A percentile compares a stretch with the other conserved stretches of the same genome.
These are phyloP conservation scores for Blastobotrys petasosporus DNA, from an alignment of 1,139 yeast species.

Conservation along the genomic window DNA sequence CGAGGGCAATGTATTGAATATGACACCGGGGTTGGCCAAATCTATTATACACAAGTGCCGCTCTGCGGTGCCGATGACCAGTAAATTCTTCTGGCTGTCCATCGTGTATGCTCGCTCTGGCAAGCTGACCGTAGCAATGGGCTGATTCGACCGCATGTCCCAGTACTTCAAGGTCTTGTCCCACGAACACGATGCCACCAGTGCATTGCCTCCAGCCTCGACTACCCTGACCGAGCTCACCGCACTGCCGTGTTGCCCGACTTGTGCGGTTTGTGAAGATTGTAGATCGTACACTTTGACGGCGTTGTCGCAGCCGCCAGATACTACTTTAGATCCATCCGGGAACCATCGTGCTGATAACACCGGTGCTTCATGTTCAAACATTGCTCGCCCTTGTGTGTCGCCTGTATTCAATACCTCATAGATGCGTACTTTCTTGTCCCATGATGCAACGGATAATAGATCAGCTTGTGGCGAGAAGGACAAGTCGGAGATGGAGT, in stretches of 20 bases:
- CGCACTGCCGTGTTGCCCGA: conserved; percentile 82
- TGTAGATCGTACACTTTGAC: conserved; percentile 80
- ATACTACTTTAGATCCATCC: conserved; percentile 82
- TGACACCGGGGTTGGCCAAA: conserved; percentile 68
- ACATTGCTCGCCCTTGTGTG: conserved; percentile 82
- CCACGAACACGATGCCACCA: conserved; percentile 93
- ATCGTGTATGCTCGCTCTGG: conserved; percentile 90
- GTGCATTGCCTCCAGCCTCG: conserved; percentile 62
- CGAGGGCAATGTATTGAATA: conserved; percentile 68
- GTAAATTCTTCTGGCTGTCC: conserved; percentile 74
- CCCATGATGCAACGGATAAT: conserved; percentile 86
- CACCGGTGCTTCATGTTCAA: conserved; percentile 87
- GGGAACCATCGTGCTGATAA: conserved; percentile 72
- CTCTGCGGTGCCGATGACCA: conserved; percentile 92
- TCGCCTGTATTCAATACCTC: conserved; percentile 63
- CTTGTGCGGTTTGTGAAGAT: conserved; percentile 73
- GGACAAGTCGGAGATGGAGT: conserved; percentile 77
- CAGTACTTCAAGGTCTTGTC: conserved; percentile 91
- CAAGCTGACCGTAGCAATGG: conserved; percentile 71
- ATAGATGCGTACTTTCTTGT: conserved; percentile 86
- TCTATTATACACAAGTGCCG: conserved; percentile 74
- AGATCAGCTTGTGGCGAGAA: conserved; percentile 92
- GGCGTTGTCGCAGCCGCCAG: conserved; percentile 92
- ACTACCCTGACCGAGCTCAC: conserved; percentile 72
- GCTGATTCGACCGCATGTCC: conserved; percentile 86